A percentile compares a stretch with the other conserved stretches of the same genome.
These are phyloP conservation scores for Davidsoniella virescens DNA, from an alignment of 2,329 filamentous ascomycete species.

Conservation along the genomic window DNA sequence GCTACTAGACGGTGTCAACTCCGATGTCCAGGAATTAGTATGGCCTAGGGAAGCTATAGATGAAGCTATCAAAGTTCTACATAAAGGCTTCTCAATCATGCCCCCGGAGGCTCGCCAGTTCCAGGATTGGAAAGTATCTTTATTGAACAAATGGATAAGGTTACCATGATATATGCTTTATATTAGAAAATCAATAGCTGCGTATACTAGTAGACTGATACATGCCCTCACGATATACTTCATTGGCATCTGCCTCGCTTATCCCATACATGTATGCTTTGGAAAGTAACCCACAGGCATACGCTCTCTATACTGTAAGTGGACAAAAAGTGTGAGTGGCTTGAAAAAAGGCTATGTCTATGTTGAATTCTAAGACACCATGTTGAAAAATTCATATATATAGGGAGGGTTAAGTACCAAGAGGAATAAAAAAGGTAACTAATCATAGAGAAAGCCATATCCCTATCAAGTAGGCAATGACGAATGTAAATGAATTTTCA, in stretches of 20 bases:
- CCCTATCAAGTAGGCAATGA: not conserved
- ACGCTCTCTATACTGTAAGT: too few species aligned
- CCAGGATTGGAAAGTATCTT: conserved; percentile 49
- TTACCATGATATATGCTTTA: too few species aligned
- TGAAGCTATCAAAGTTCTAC: conserved; percentile 28
- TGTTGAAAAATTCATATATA: too few species aligned
- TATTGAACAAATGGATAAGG: conserved; percentile 35
- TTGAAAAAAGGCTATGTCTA: too few species aligned
- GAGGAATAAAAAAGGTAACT: not conserved
- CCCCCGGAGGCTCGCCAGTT: conserved; percentile 41
- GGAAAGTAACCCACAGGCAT: too few species aligned
- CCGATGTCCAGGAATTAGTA: conserved; percentile 41
- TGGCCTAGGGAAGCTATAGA: conserved; percentile 35
- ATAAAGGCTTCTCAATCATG: conserved; percentile 32
- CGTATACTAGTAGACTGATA: not conserved
- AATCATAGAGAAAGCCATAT: not conserved
- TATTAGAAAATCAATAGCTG: not conserved
- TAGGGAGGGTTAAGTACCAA: too few species aligned
- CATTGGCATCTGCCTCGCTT: too few species aligned
- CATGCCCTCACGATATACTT: too few species aligned
- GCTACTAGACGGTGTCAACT: conserved; percentile 34
- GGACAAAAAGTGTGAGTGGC: too few species aligned
- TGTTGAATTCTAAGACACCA: too few species aligned
- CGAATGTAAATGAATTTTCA: not conserved
- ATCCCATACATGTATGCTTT: too few species aligned